Evolutionary conservation across 1,284 basidiomycete species (phyloP), one percentile per base, ranked within the genome.

Genomic region (Tausonia pullulans): DNA sequence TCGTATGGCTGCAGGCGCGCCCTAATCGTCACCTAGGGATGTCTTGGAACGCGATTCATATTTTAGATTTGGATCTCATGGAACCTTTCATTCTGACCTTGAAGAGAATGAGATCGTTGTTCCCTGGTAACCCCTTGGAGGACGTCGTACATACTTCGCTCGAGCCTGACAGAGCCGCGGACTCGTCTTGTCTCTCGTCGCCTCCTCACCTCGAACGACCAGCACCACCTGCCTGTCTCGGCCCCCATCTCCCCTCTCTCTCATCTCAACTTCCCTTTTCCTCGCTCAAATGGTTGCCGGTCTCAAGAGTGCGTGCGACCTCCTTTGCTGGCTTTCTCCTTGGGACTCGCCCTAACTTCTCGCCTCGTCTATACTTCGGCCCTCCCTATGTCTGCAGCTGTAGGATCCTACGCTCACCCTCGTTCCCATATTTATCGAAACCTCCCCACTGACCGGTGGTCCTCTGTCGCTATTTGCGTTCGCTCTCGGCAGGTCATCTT

Each of bases 401-500:
- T 66, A 60, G 40, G 48, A 63, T 63, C 58, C 16, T 39, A 8
- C 44, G 14, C 5, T 3, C 9, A 59, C 11, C 61, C 45, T 48
- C 56, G 16, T 62, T 59, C 10, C 27, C 11, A 1, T 50, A n/a
- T 63, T 53, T 7, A 16, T 53, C 45, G 13, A 7, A 45, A 56
- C 44, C 60, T 56, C 43, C n/a, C 13, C 14, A 7, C 51, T 50
- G 16, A 16, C 44, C 45, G 6, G 14, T 16, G 44, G 13, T 16
- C 14, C 44, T n/a, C 4, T 55, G 41, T 16, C 27, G 16, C 43
- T 44, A 39, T 39, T 13, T 39, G 40, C 41, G 3, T 14, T 6
- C 6, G 14, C 48, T n/a, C 48, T 58, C 16, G n/a, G n/a, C 52
- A 61, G 55, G 91, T 96, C 70, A 92, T 96, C 71, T 81, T 95